These are phyloP conservation scores for Houttuynia cordata DNA, from an alignment of 164 flowering plant genomes.

Conservation along the genomic window DNA sequence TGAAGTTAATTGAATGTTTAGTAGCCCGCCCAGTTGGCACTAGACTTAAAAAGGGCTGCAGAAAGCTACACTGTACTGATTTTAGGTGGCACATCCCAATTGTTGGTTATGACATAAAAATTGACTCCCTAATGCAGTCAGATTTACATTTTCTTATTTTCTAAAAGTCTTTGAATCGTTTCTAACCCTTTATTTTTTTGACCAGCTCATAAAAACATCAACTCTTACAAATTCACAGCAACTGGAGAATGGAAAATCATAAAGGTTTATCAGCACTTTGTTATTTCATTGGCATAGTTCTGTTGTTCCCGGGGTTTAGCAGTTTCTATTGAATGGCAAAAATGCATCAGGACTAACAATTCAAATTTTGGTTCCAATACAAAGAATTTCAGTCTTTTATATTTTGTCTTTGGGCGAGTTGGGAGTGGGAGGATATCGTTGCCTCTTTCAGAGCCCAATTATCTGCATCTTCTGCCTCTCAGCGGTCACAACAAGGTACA, in stretches of 20 bases:
- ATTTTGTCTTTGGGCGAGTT: background rate
- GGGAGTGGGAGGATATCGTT: background rate
- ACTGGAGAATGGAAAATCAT: background rate
- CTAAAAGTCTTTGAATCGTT: background rate
- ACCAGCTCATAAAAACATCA: slow-evolving; percentile 1
- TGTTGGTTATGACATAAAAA: background rate
- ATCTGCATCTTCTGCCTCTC: background rate
- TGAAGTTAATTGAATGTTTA: background rate
- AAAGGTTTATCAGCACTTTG: background rate
- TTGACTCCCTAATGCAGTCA: background rate
- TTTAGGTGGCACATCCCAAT: background rate
- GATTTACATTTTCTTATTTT: background rate
- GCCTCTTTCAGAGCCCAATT: background rate
- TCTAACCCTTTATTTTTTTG: background rate
- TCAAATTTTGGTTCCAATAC: background rate
- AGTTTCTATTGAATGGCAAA: background rate
- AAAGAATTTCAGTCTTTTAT: background rate
- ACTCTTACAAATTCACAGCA: background rate
- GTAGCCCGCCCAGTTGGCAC: background rate
- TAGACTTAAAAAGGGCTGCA: background rate
- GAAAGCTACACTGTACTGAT: background rate
- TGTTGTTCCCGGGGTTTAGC: background rate
- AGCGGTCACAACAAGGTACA: background rate
- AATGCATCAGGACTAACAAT: background rate
- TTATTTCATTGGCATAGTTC: background rate